Conservation (phyloP, 2,329 filamentous ascomycete species). For the Diaporthe sp. region DNA sequence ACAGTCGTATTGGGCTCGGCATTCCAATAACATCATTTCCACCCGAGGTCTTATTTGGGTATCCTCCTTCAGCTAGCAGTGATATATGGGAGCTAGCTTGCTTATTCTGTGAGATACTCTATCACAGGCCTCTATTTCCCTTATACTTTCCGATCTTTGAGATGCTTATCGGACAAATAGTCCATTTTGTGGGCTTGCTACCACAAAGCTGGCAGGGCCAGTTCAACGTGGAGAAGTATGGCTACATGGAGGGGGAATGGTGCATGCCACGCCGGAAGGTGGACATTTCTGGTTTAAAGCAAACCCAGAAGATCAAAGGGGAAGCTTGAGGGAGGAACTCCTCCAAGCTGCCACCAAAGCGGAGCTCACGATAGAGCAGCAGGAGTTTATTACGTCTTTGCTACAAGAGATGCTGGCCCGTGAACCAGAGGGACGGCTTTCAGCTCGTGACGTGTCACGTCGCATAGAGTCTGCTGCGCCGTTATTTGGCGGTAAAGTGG, state of each 20-base stretch:
- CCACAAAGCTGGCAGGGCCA: constrained; percentile 22
- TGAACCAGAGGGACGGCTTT: neutral
- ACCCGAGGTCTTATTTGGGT: constrained; percentile 13
- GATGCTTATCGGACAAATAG: constrained; percentile 9
- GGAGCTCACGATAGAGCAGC: constrained; percentile 7
- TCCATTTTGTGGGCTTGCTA: constrained; percentile 1
- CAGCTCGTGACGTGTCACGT: neutral
- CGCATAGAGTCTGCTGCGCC: constrained; percentile 3
- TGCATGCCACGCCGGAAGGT: neutral
- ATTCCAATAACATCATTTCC: constrained; percentile 15
- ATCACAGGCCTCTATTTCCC: neutral
- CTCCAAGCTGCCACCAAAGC: neutral
- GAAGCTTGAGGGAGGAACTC: neutral
- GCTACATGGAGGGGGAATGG: neutral
- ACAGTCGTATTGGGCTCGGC: constrained; percentile 12
- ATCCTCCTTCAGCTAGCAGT: constrained; percentile 6
- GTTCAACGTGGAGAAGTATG: neutral
- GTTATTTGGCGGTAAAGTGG: neutral
- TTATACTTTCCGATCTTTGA: constrained; percentile 14
- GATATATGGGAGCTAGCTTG: constrained; percentile 20
- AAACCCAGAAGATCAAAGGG: neutral
- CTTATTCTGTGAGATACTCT: constrained; percentile 7
- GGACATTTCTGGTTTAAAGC: neutral
- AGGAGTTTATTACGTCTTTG: neutral
- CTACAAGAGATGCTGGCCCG: constrained; percentile 18